Evolutionary conservation across 2,329 filamentous ascomycete genomes (phyloP), one percentile per base, ranked within the genome.

Genomic region (Amauroascus verrucosus): DNA sequence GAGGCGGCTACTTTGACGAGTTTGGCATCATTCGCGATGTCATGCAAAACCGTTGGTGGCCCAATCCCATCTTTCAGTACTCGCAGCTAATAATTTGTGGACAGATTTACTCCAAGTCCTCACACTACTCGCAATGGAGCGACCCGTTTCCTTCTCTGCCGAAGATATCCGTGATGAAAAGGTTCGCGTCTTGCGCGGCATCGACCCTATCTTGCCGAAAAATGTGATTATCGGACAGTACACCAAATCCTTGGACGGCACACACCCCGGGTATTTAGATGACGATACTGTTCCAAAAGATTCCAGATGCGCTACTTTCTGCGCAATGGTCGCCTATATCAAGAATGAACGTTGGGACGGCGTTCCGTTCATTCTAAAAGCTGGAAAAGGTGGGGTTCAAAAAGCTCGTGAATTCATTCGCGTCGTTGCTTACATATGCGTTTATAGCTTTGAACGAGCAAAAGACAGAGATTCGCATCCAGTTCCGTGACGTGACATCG

Each of bases 341-440:
- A 97, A 97, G 82, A 98, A 98, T 72, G 93, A 98, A 82, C 81
- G 93, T 63, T 98, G 93, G 93, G 94, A 98, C 62, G 94, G 93
- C 54, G 93, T 98, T 51, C 93, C 93, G 49, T 98, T 98, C 78
- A 98, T 98, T 72, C 81, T 98, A 76, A 98, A 98, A 84, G 93
- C 93, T 44, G 93, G 93, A 64, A 98, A 98, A 78, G 77, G 75
- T 76, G 57, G 60, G 50, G 2, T 22, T 43, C 18, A 24, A 35
- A 26, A 3, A 6, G 5, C 28, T 11, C 18, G 32, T 13, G 3
- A 16, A 22, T 11, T 18, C 18, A 28, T 26, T 54, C 24, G 16
- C 20, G 9, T 18, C 16, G 20, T 38, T 7, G 35, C n/a, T 35
- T 48, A 2, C 53, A 43, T 46, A 49, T 32, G 16, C 1, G 35